These are phyloP conservation scores for Botrytis galanthina DNA, from an alignment of 2,329 filamentous ascomycete genomes.

Conservation along the genomic window DNA sequence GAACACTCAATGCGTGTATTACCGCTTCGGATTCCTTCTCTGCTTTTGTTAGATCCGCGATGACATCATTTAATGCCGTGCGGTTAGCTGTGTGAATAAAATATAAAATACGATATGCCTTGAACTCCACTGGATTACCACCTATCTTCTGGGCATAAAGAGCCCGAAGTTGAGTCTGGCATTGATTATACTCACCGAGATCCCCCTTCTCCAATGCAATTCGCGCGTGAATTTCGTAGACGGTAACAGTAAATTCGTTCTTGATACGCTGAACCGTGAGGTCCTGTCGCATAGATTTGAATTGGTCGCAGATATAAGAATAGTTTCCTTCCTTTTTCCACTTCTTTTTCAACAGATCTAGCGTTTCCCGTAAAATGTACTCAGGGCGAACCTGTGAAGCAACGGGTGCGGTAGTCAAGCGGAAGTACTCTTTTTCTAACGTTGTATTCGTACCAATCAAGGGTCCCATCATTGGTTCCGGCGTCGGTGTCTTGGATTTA, in stretches of 20 bases:
- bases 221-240: constrained; percentile 96
- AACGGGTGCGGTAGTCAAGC: constrained; percentile 85
- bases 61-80: constrained; percentile 94
- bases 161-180: constrained; percentile 93
- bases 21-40: constrained; percentile 84
- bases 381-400: constrained; percentile 86
- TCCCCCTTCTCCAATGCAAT: constrained; percentile 98
- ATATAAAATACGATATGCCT: constrained; percentile 99
- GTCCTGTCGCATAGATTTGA: constrained; percentile 97
- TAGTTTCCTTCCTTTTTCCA: constrained; percentile 95
- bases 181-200: constrained; percentile 99
- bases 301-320: constrained; percentile 96
- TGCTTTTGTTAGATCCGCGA: constrained; percentile 98
- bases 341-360: constrained; percentile 89
- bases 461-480: constrained; percentile 61
- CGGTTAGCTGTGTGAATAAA: constrained; percentile 99
- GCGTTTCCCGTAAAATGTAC: constrained; percentile 72
- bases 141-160: constrained; percentile 84
- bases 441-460: constrained; percentile 81
- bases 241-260: constrained; percentile 92
- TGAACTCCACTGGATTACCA: constrained; percentile 91
- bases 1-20: constrained; percentile 87
- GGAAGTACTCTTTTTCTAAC: constrained; percentile 92
- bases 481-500: constrained; percentile 50
- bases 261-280: constrained; percentile 96